These are phyloP conservation scores for Gymnopilus dilepis DNA, from an alignment of 768 basidiomycete genomes.

Conservation along the genomic window DNA sequence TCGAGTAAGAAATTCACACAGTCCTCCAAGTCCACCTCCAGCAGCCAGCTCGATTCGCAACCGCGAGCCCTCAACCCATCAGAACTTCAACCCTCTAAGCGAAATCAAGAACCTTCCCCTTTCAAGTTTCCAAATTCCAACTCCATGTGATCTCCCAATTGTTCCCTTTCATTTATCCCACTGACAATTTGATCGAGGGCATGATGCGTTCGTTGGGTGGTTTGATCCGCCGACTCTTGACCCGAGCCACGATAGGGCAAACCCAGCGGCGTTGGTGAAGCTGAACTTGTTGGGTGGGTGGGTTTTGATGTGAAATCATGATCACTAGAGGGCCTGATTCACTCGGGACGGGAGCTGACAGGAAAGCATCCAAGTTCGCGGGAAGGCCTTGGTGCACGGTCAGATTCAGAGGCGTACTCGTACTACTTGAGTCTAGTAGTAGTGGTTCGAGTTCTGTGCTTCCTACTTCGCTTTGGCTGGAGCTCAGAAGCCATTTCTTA, in stretches of 20 bases:
- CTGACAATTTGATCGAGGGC: neutral
- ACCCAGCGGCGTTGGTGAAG: neutral
- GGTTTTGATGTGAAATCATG: too few species aligned
- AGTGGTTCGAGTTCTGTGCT: neutral
- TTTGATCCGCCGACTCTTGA: neutral
- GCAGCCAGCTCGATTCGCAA: too few species aligned
- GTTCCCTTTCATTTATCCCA: neutral
- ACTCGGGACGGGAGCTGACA: too few species aligned
- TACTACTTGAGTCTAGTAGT: neutral
- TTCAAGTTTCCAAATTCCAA: too few species aligned
- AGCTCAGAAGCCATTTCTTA: neutral
- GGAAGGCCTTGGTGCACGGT: neutral
- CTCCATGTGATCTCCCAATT: constrained; percentile 1
- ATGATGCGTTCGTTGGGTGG: neutral
- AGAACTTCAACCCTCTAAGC: too few species aligned
- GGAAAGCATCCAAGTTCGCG: neutral
- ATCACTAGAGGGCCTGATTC: too few species aligned
- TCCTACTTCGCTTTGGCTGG: neutral
- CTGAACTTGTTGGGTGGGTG: too few species aligned
- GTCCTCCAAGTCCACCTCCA: too few species aligned
- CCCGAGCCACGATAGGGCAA: neutral
- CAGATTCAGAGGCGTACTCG: too few species aligned
- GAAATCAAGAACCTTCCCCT: neutral
- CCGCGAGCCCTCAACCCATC: too few species aligned
- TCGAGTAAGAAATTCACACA: too few species aligned